Evolutionary conservation across 148 eudicot genomes (phyloP).

Genomic region (Rhododendron griersonianum): DNA sequence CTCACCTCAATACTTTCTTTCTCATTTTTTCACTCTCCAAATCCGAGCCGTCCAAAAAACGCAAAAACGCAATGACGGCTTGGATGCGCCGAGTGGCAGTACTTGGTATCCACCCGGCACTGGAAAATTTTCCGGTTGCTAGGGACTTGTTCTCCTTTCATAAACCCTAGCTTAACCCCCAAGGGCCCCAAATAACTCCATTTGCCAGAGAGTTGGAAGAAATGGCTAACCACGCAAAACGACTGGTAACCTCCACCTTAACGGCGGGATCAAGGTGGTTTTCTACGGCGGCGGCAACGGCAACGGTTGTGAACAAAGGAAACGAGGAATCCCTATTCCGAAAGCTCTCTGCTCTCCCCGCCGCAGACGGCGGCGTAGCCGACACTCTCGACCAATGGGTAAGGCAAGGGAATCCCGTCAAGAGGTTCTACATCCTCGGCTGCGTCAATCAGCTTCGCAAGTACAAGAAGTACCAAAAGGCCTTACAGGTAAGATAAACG

Average conservation of each 20-base stretch:
- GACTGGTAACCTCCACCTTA: not conserved
- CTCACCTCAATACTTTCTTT: too few species aligned
- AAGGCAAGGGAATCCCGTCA: constrained; percentile 21
- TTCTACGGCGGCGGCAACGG: constrained; percentile 5
- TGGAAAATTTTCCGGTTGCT: too few species aligned
- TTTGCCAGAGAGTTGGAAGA: not conserved
- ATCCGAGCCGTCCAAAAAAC: too few species aligned
- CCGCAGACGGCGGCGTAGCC: constrained; percentile 12
- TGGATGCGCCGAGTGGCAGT: too few species aligned
- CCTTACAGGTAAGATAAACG: constrained; percentile 29
- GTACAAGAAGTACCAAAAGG: constrained; percentile 26
- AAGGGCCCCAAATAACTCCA: not conserved
- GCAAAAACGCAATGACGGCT: too few species aligned
- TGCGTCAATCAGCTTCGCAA: constrained; percentile 23
- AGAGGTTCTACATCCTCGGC: constrained; percentile 18
- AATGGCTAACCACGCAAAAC: constrained; percentile 12
- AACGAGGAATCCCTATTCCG: constrained; percentile 13
- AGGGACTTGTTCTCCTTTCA: too few species aligned
- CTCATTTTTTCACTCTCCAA: too few species aligned
- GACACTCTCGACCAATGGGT: constrained; percentile 36
- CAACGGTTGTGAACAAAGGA: constrained; percentile 5
- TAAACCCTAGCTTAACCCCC: constrained; percentile 9
- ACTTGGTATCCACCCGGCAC: too few species aligned
- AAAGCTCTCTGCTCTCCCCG: constrained; percentile 7
- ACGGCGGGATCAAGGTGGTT: constrained; percentile 3